phyloP scores from a whole-genome alignment of 106 monocot genomes.

The Iris macrosiphon region DNA sequence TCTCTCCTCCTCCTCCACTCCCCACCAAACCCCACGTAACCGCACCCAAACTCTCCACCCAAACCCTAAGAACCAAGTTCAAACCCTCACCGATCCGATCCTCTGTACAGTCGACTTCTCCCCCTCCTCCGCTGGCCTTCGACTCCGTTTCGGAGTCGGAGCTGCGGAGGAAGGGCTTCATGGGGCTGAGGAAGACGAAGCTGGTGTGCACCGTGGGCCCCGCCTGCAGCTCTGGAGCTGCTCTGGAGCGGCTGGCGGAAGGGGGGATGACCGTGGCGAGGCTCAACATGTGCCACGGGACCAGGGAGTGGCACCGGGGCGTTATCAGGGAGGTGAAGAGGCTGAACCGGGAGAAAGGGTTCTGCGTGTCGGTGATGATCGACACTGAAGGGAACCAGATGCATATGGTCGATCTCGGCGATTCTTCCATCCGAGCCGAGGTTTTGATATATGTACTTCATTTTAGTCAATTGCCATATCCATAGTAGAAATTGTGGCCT shows the following conservation, averaged over 20 bases:
- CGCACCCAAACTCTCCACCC: background rate
- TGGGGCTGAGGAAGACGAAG: conserved; percentile 47
- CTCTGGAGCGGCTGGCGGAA: conserved; percentile 29
- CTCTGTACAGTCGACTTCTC: background rate
- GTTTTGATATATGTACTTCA: conserved; percentile 15
- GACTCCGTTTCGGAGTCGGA: conserved; percentile 22
- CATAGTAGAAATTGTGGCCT: too few species aligned
- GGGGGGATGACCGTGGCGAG: conserved; percentile 42
- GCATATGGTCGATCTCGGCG: conserved; percentile 28
- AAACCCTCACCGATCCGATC: background rate
- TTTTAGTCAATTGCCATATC: too few species aligned
- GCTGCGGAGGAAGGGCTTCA: conserved; percentile 29
- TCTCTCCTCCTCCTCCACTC: background rate
- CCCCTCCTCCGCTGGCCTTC: background rate
- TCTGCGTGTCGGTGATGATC: conserved; percentile 37
- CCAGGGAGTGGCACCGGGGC: conserved; percentile 36
- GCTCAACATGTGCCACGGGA: conserved; percentile 49
- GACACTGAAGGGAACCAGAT: conserved; percentile 47
- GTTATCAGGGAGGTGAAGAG: conserved; percentile 25
- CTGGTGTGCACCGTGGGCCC: conserved; percentile 50
- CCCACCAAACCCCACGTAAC: background rate
- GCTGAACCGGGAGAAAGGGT: conserved; percentile 32
- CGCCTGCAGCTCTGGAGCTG: conserved; percentile 19
- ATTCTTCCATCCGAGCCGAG: conserved; percentile 34
- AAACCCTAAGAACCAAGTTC: background rate